Percentiles rank a stretch among this genome's conserved stretches.
Conservation (phyloP, 2,329 filamentous ascomycete species). For the Herpomyces periplanetae region DNA sequence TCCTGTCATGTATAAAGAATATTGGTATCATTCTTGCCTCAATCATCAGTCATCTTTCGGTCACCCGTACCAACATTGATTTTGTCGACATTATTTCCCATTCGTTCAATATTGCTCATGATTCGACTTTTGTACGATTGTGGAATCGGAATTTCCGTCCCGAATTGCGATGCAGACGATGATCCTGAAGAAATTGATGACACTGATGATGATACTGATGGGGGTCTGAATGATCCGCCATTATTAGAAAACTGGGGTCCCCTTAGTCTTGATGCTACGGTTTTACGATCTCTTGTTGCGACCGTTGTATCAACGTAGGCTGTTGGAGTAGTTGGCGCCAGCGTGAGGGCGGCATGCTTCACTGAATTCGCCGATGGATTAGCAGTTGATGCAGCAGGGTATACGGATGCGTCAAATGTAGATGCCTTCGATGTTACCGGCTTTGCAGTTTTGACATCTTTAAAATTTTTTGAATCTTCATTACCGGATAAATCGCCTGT, state of each 20-base stretch:
- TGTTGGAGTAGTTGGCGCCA: too few species aligned
- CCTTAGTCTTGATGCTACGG: too few species aligned
- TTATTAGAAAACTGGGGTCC: too few species aligned
- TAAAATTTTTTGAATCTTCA: slow-evolving; percentile 5
- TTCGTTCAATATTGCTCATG: slow-evolving; percentile 53
- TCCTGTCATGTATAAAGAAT: too few species aligned
- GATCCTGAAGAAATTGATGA: slow-evolving; percentile 3
- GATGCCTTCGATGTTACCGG: slow-evolving; percentile 3
- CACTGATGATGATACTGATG: slow-evolving; percentile 6
- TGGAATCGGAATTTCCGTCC: slow-evolving; percentile 3
- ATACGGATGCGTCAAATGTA: too few species aligned
- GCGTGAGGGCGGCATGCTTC: slow-evolving; percentile 3
- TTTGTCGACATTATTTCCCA: too few species aligned
- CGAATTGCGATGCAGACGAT: slow-evolving; percentile 2
- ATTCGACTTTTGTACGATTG: slow-evolving; percentile 21
- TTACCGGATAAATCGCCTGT: slow-evolving; percentile 7
- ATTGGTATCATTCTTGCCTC: too few species aligned
- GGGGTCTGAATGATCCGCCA: slow-evolving; percentile 6
- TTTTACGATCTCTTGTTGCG: too few species aligned
- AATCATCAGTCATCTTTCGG: too few species aligned
- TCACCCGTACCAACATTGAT: too few species aligned
- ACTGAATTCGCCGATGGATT: slow-evolving; percentile 3
- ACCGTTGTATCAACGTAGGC: too few species aligned
- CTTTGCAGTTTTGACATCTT: slow-evolving; percentile 8
- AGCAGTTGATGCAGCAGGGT: slow-evolving; percentile 7